Base-by-base conservation (phyloP, 768 basidiomycete genomes). In the Suillus hirtellus region DNA sequence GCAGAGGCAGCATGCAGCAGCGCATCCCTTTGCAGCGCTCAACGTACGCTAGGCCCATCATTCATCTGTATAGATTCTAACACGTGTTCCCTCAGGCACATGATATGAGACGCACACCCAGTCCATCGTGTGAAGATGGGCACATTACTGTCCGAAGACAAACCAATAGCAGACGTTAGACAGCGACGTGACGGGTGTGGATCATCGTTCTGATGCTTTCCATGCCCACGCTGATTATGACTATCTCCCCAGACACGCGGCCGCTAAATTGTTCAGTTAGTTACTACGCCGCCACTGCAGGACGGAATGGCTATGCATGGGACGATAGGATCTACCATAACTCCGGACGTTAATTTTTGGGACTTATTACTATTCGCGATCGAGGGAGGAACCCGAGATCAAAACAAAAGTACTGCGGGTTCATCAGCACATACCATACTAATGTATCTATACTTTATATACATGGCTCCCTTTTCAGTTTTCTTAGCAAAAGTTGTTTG, bases 141-240 rank as follows among this genome's bases (percentile, higher is more conserved):
- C 75, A 68, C 34, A 75, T 75, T 60, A 77, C 75, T 0, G 68
- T 75, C 27, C 71, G 74, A 62, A 67, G 75, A 66, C 74, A 75
- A 46, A 68, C 71, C 66, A 61, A 66, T 7, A 31, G 66, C 27
- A 69, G 70, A 65, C 69, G 71, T n/a, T 42, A 35, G 24, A 66
- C 37, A 35, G 74, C 72, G 63, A 42, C 70, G 66, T 24, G n/a
- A 60, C 40, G 34, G 24, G 53, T 10, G 15, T 60, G 17, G 56
- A 21, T 14, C 64, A 7, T 38, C 24, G 31, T 27, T 11, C 3
- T 19, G 5, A 37, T 12, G 14, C 35, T 12, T 40, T 37, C 15
- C 38, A 27, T 37, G 9, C 34, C 52, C 34, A 46, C 38, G 60
- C 63, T 71, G 62, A 74, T 60, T 59, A 59, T 66, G 62, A 61